Evolutionary conservation across 176 grass and related monocot genomes (phyloP).

Genomic region (Rhynchospora breviuscula): DNA sequence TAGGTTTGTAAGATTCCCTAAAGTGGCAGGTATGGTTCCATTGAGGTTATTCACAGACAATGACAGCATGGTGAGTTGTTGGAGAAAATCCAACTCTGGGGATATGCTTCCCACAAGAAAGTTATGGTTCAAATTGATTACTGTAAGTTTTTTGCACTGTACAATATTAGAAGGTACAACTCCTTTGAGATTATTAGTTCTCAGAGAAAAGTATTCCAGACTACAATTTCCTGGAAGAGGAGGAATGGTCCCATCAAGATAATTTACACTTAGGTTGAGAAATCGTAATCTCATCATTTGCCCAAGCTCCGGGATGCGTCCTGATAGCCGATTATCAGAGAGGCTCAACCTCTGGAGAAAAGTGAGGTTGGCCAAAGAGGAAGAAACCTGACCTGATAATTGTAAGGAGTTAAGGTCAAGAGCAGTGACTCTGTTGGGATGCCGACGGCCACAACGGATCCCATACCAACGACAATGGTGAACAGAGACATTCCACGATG

Average conservation of each 20-base stretch:
- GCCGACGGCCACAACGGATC: conserved; percentile 3
- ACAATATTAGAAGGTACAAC: background rate
- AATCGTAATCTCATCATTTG: background rate
- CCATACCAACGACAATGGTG: conserved; percentile 31
- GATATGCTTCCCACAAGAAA: background rate
- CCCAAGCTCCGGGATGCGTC: conserved; percentile 23
- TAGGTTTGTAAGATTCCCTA: conserved; percentile 29
- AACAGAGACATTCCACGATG: conserved; percentile 32
- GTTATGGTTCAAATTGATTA: background rate
- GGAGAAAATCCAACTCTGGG: background rate
- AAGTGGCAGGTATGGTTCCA: conserved; percentile 25
- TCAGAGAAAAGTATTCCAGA: background rate
- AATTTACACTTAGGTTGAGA: conserved; percentile 16
- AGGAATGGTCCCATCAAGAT: conserved; percentile 26
- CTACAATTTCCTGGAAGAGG: background rate
- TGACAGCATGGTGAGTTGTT: background rate
- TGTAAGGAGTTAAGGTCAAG: conserved; percentile 24
- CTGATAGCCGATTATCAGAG: conserved; percentile 14
- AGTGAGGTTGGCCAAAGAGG: conserved; percentile 34
- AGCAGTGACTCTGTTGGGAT: conserved; percentile 22
- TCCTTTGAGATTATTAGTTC: conserved; percentile 7
- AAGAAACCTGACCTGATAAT: conserved; percentile 11
- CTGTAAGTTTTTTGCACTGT: background rate
- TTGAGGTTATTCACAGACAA: background rate
- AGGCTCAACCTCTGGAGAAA: conserved; percentile 33